Conservation (phyloP, 805 yeast genomes). For the Metschnikowia continentalis region DNA sequence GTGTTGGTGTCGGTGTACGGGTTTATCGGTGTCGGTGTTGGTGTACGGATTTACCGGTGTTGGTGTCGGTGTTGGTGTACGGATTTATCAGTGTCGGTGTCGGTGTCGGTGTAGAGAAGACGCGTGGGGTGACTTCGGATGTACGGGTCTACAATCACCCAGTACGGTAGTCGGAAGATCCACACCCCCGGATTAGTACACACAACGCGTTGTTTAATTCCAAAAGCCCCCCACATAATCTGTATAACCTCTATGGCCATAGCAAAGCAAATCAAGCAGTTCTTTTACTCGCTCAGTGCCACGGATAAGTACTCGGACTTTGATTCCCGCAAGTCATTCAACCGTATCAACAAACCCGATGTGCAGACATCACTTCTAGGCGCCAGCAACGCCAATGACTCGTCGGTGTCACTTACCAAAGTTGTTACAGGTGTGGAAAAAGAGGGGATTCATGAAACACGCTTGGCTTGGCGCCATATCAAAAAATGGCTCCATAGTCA, state of each 20-base stretch:
- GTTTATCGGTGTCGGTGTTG: no score
- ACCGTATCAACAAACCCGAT: conserved; percentile 41
- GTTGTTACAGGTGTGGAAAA: conserved; percentile 28
- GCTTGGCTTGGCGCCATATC: conserved; percentile 85
- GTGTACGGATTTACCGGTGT: no score
- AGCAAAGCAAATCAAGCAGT: conserved; percentile 48
- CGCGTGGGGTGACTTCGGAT: no score
- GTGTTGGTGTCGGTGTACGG: no score
- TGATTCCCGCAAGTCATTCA: conserved; percentile 45
- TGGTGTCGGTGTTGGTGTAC: no score
- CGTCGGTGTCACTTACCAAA: conserved; percentile 17
- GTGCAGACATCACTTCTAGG: conserved; percentile 28
- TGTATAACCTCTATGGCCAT: conserved; percentile 16
- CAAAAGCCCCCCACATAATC: no score
- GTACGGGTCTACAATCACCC: no score
- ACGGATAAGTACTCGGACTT: conserved; percentile 69
- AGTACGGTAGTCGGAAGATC: no score
- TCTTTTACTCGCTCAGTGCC: conserved; percentile 60
- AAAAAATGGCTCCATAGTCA: conserved; percentile 77
- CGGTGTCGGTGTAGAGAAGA: no score
- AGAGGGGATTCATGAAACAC: conserved; percentile 71
- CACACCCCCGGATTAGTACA: no score
- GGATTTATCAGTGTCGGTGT: no score
- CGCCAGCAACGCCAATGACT: conserved; percentile 25
- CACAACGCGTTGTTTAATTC: no score